Conservation (phyloP, 2,329 filamentous ascomycete genomes). For the Tolypocladium amazonense region DNA sequence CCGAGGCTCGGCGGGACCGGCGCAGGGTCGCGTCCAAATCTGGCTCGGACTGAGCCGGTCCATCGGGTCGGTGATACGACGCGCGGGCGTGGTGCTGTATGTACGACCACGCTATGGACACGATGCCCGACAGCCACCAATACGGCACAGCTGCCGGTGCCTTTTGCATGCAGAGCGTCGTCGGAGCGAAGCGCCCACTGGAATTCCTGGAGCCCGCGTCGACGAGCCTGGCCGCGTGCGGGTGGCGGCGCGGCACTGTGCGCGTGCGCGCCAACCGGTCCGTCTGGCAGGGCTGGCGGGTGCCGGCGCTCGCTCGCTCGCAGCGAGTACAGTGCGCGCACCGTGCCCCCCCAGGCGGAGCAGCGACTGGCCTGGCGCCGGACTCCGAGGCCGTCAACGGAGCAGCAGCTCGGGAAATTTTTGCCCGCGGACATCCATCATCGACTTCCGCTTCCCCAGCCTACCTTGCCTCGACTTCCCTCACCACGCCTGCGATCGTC, state of each 20-base stretch:
- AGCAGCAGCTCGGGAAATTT: constrained; percentile 21
- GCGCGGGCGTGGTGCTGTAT: not conserved
- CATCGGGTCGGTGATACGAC: not conserved
- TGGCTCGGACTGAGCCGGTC: not conserved
- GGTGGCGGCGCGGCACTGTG: not conserved
- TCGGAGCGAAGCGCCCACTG: too few relatives aligned
- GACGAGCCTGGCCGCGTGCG: not conserved
- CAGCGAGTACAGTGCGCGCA: not conserved
- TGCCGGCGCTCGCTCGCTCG: too few relatives aligned
- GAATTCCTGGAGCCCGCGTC: not conserved
- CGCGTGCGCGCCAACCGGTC: too few relatives aligned
- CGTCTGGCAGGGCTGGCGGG: too few relatives aligned
- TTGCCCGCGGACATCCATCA: constrained; percentile 12
- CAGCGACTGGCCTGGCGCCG: constrained; percentile 4
- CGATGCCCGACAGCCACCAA: not conserved
- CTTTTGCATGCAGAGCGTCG: too few relatives aligned
- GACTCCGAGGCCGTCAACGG: constrained; percentile 28
- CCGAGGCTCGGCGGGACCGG: not conserved
- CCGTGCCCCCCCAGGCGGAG: not conserved
- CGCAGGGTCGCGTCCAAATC: not conserved
- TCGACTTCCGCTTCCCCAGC: not conserved
- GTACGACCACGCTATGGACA: not conserved
- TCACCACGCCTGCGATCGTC: not conserved
- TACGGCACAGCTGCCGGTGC: too few relatives aligned
- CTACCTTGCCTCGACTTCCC: not conserved